Conservation (phyloP, 805 yeast species). For the Ogataea pignaliae region DNA sequence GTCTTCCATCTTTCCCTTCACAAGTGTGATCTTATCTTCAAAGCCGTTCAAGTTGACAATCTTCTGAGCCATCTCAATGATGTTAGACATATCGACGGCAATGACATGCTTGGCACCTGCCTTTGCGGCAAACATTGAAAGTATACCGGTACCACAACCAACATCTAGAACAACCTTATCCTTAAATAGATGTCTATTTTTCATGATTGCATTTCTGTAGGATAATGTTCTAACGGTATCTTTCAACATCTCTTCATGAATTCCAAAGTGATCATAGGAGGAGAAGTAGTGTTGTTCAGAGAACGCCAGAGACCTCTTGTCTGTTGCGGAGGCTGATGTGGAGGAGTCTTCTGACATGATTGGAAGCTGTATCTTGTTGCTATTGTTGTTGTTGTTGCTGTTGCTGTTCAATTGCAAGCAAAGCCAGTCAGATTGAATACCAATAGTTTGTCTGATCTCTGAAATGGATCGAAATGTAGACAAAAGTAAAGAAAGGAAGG, state of each 20-base stretch:
- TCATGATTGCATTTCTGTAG: slow-evolving; percentile 87
- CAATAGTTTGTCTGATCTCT: too few relatives aligned
- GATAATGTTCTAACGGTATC: slow-evolving; percentile 89
- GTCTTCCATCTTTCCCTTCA: slow-evolving; percentile 94
- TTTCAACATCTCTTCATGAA: slow-evolving; percentile 98
- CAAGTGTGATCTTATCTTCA: slow-evolving; percentile 76
- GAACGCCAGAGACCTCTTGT: slow-evolving; percentile 56
- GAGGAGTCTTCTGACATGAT: background rate
- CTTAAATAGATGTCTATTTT: slow-evolving; percentile 83
- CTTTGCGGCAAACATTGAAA: slow-evolving; percentile 95
- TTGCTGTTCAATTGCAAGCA: too few relatives aligned
- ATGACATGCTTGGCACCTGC: slow-evolving; percentile 99
- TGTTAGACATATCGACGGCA: slow-evolving; percentile 95
- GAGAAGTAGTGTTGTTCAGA: slow-evolving; percentile 90
- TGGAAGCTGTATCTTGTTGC: too few relatives aligned
- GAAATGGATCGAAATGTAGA: too few relatives aligned
- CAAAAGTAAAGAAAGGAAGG: too few relatives aligned
- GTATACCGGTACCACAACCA: slow-evolving; percentile 98
- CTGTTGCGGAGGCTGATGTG: slow-evolving; percentile 48
- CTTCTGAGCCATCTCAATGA: slow-evolving; percentile 93
- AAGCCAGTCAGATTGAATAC: too few relatives aligned
- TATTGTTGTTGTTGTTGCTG: too few relatives aligned
- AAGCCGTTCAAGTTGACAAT: slow-evolving; percentile 82
- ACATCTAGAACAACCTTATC: slow-evolving; percentile 94
- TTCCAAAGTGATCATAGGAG: slow-evolving; percentile 95